A percentile compares a stretch with the other conserved stretches of the same genome.
Conservation (phyloP, 2,329 filamentous ascomycete species). For the Penicillium sp. region DNA sequence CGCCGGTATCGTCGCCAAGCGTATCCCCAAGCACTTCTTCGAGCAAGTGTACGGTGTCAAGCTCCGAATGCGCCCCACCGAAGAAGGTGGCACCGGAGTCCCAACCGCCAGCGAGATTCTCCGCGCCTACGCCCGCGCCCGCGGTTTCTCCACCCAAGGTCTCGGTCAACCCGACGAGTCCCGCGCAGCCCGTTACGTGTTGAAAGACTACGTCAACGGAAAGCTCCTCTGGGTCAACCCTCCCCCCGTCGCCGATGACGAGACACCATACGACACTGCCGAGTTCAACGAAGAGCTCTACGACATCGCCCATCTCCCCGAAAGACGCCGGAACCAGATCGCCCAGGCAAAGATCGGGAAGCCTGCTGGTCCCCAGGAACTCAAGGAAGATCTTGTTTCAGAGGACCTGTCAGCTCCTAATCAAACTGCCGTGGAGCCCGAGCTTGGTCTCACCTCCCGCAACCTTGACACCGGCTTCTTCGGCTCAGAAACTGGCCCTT, state of each 20-base stretch:
- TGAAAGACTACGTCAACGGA: slow-evolving; percentile 97
- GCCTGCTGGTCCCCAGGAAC: slow-evolving; percentile 37
- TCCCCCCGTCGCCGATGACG: slow-evolving; percentile 59
- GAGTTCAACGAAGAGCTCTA: slow-evolving; percentile 92
- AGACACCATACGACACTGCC: slow-evolving; percentile 60
- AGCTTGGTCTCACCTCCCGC: slow-evolving; percentile 69
- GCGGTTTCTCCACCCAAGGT: slow-evolving; percentile 88
- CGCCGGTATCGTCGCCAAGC: slow-evolving; percentile 74
- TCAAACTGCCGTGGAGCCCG: slow-evolving; percentile 38
- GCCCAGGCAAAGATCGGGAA: slow-evolving; percentile 46
- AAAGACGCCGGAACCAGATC: slow-evolving; percentile 70
- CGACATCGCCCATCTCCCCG: slow-evolving; percentile 76
- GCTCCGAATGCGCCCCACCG: slow-evolving; percentile 74
- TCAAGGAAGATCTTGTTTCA: slow-evolving; percentile 32
- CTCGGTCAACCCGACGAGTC: slow-evolving; percentile 91
- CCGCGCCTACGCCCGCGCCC: slow-evolving; percentile 79
- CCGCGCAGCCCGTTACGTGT: slow-evolving; percentile 79
- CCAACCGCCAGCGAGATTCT: slow-evolving; percentile 86
- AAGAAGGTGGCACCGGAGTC: slow-evolving; percentile 88
- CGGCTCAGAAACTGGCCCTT: slow-evolving; percentile 58
- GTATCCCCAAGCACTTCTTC: slow-evolving; percentile 84
- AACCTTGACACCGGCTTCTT: slow-evolving; percentile 91
- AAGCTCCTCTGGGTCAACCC: slow-evolving; percentile 92
- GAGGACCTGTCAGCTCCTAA: slow-evolving; percentile 20
- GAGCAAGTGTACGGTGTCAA: slow-evolving; percentile 94